phyloP scores from a whole-genome alignment of 2,329 filamentous ascomycete species.

The Parafenestella ontariensis region DNA sequence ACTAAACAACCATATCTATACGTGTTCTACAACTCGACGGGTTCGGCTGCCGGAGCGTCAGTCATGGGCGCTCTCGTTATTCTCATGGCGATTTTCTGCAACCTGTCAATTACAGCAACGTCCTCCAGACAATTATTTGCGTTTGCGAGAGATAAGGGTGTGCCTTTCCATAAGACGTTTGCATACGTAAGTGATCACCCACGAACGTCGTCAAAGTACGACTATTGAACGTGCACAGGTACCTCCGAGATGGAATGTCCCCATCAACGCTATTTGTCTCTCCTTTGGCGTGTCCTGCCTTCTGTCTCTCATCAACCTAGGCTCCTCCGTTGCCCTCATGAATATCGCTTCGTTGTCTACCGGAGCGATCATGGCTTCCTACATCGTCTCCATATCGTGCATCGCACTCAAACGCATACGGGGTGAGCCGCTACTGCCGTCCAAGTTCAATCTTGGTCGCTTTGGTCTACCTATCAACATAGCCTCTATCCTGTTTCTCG shows the following conservation, averaged over 20 bases:
- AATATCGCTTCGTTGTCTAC: slow-evolving; percentile 47
- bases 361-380: slow-evolving; percentile 40
- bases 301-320: slow-evolving; percentile 54
- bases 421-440: slow-evolving; percentile 29
- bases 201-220: no score
- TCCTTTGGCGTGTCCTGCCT: slow-evolving; percentile 40
- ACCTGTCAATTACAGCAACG: slow-evolving; percentile 39
- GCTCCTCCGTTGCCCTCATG: slow-evolving; percentile 50
- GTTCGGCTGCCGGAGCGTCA: slow-evolving; percentile 27
- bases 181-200: slow-evolving; percentile 19
- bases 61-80: slow-evolving; percentile 36
- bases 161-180: slow-evolving; percentile 23
- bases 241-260: slow-evolving; percentile 33
- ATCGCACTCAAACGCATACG: slow-evolving; percentile 37
- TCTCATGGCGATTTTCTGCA: slow-evolving; percentile 40
- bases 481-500: slow-evolving; percentile 43
- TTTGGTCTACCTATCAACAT: slow-evolving; percentile 49
- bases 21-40: slow-evolving; percentile 35
- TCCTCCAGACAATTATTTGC: slow-evolving; percentile 37
- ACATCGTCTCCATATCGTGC: slow-evolving; percentile 46
- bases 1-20: slow-evolving; percentile 30
- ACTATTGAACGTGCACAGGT: slow-evolving; percentile 12
- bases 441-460: slow-evolving; percentile 48
- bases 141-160: slow-evolving; percentile 27
- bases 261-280: slow-evolving; percentile 37